Evolutionary conservation across 805 yeast genomes (phyloP), one percentile per base, ranked within the genome.

Genomic region (Saccharomycopsis fodiens): DNA sequence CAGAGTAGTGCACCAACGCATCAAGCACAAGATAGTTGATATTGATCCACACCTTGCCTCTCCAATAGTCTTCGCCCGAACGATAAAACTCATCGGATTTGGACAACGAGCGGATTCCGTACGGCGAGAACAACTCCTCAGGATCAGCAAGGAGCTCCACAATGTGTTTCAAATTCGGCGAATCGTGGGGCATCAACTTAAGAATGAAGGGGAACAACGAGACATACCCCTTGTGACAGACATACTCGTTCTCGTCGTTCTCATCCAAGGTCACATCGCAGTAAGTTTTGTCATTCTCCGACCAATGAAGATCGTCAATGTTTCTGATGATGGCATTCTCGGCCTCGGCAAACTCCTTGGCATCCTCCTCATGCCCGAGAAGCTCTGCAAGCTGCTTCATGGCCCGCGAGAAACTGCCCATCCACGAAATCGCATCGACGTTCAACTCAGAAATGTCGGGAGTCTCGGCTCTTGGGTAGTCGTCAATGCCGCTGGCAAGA

Each of bases 401-500:
- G 0, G 95, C 77, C 53, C 80, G 73, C 0, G 96, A 76, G 95
- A 91, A 87, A 4, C 85, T 81, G 13, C 96, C 97, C 48, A 93
- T 77, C 98, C 98, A 93, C 3, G 94, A 73, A 40, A 91, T 65
- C 46, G 91, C 68, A 59, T 93, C 98, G 27, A 93, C 93, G 56
- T 93, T 84, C 41, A 93, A 68, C 63, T 93, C 98, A 1, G 94
- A 94, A 35, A 80, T 71, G 61, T 87, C 96, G 2, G 94, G 91
- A 4, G 74, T 76, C 22, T 68, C 66, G 1, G 88, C 82, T 51
- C 98, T 75, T 30, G 98, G 98, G 58, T 89, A 93, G 59, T 93
- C 98, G 62, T 93, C 98, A 31, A 93, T 61, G 0, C 98, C 98
- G 62, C 94, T 82, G 6, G 98, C 93, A 44, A 91, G 69, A 59